phyloP scores from a whole-genome alignment of 1,284 basidiomycete genomes.

The Flammula alnicola region DNA sequence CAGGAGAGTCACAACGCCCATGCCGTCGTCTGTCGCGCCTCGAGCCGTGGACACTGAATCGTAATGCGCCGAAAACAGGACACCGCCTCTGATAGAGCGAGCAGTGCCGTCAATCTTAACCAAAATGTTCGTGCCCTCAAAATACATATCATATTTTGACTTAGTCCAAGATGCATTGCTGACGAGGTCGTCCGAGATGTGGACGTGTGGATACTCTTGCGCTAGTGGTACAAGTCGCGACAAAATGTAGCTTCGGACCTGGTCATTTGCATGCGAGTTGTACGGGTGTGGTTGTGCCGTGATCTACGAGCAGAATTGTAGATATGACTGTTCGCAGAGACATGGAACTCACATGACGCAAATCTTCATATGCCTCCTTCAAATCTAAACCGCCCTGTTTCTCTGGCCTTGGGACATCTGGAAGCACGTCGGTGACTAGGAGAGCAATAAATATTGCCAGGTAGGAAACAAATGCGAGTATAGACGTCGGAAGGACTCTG shows the following conservation, averaged over 20 bases:
- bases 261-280: conserved; percentile 76
- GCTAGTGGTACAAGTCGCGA: conserved; percentile 54
- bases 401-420: conserved; percentile 46
- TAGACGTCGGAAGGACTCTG: conserved; percentile 50
- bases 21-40: conserved; percentile 79
- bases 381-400: conserved; percentile 57
- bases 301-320: conserved; percentile 47
- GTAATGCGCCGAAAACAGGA: conserved; percentile 81
- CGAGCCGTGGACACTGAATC: conserved; percentile 79
- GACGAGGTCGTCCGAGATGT: conserved; percentile 58
- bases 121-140: conserved; percentile 75
- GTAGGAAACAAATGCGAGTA: conserved; percentile 58
- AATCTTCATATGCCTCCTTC: conserved; percentile 60
- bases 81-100: conserved; percentile 40
- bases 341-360: conserved; percentile 53
- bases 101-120: conserved; percentile 68
- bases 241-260: conserved; percentile 63
- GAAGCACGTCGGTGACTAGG: conserved; percentile 57
- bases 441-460: conserved; percentile 55
- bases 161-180: conserved; percentile 60
- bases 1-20: conserved; percentile 69
- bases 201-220: conserved; percentile 44
- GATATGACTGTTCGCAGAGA: not conserved
- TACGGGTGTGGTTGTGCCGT: conserved; percentile 73
- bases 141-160: conserved; percentile 49